A percentile compares a stretch with the other conserved stretches of the same genome.
Conservation (phyloP, 2,329 filamentous ascomycete species). For the Tolypocladium tundrense region DNA sequence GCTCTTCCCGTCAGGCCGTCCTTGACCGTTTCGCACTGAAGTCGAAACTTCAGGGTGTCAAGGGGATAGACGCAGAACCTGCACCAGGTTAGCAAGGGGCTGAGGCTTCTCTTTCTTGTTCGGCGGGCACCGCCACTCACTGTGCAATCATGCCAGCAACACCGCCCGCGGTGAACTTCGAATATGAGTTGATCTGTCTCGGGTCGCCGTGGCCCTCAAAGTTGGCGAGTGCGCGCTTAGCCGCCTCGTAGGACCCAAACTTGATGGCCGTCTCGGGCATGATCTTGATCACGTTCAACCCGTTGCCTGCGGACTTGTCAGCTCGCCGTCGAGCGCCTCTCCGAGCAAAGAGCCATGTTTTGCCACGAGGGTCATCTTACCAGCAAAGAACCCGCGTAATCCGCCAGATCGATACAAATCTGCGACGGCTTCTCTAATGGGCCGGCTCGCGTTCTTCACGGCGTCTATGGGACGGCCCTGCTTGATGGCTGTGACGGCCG, state of each 20-base stretch:
- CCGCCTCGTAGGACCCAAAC: slow-evolving; percentile 94
- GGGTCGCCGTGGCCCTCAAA: slow-evolving; percentile 83
- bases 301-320: slow-evolving; percentile 58
- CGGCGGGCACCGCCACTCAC: slow-evolving; percentile 32
- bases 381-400: slow-evolving; percentile 82
- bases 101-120: not conserved
- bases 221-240: slow-evolving; percentile 76
- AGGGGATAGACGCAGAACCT: slow-evolving; percentile 90
- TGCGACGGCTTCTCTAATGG: slow-evolving; percentile 61
- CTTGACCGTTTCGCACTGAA: slow-evolving; percentile 89
- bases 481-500: slow-evolving; percentile 56
- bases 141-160: slow-evolving; percentile 91
- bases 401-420: slow-evolving; percentile 82
- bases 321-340: not conserved
- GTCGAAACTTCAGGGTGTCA: slow-evolving; percentile 69
- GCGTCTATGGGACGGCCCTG: slow-evolving; percentile 57
- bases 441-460: slow-evolving; percentile 53
- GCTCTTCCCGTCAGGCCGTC: slow-evolving; percentile 75
- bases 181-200: slow-evolving; percentile 66
- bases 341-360: not conserved
- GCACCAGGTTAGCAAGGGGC: not conserved
- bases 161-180: slow-evolving; percentile 85
- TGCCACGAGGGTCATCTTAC: slow-evolving; percentile 37
- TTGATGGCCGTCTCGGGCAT: slow-evolving; percentile 99
- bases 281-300: slow-evolving; percentile 91